Conservation (phyloP, 1,139 yeast genomes). For the Pichia sp. region DNA sequence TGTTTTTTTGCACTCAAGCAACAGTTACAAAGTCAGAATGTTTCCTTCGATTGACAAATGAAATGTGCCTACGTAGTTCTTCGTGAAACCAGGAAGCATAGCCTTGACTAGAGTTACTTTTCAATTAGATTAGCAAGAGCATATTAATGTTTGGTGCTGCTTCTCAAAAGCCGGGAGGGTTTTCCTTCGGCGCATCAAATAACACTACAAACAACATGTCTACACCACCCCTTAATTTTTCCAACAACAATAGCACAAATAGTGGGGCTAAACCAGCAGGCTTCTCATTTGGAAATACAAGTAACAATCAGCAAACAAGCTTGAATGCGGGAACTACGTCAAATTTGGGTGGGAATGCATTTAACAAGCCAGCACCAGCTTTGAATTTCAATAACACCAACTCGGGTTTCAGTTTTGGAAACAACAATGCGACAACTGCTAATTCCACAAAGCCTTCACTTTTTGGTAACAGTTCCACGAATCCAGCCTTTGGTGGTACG, state of each 20-base stretch:
- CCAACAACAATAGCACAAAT: conserved; percentile 8
- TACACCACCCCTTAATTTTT: conserved; percentile 11
- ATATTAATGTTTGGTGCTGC: conserved; percentile 18
- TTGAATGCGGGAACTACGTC: neutral
- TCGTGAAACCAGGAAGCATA: neutral
- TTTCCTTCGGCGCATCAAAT: conserved; percentile 16
- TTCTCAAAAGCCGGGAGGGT: conserved; percentile 15
- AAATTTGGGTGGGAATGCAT: conserved; percentile 1
- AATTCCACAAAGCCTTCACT: conserved; percentile 26
- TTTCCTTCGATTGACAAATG: neutral
- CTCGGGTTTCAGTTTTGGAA: conserved; percentile 13
- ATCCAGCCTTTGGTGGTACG: conserved; percentile 13
- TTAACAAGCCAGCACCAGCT: neutral
- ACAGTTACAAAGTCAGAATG: neutral
- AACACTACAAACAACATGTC: conserved; percentile 1
- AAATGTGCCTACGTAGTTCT: too few relatives aligned
- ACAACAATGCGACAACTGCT: neutral
- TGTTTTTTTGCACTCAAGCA: neutral
- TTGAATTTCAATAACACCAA: conserved; percentile 3
- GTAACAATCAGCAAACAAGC: neutral
- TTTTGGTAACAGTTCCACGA: conserved; percentile 27
- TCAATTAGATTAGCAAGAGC: neutral
- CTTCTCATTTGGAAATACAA: conserved; percentile 15
- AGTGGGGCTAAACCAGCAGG: conserved; percentile 6
- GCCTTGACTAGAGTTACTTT: too few relatives aligned